Conservation (phyloP, 2,329 filamentous ascomycete genomes). For the Aspergillus felis region DNA sequence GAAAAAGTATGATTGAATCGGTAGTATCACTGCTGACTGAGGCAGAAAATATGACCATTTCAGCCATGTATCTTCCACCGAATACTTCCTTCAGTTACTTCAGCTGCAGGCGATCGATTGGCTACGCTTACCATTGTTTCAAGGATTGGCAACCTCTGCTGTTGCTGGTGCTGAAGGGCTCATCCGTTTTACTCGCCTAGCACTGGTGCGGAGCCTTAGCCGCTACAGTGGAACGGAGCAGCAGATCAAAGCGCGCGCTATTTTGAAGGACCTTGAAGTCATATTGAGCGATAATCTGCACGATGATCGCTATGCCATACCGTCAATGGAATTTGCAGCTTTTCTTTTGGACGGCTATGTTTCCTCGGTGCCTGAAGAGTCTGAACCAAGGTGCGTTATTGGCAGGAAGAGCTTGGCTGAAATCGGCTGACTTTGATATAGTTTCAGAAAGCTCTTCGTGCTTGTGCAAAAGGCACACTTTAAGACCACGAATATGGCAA, state of each 20-base stretch:
- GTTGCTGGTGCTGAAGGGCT: slow-evolving; percentile 44
- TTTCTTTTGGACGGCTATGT: slow-evolving; percentile 67
- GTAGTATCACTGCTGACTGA: slow-evolving; percentile 10
- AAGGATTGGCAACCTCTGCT: slow-evolving; percentile 44
- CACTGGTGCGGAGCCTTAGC: slow-evolving; percentile 37
- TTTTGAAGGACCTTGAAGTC: slow-evolving; percentile 51
- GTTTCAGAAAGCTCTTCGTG: slow-evolving; percentile 61
- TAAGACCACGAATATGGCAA: slow-evolving; percentile 76
- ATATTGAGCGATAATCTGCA: slow-evolving; percentile 53
- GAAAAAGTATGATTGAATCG: background rate
- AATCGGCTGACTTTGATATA: slow-evolving; percentile 10
- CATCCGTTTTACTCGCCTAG: slow-evolving; percentile 39
- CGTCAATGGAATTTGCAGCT: slow-evolving; percentile 70
- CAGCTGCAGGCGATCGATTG: slow-evolving; percentile 33
- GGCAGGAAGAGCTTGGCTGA: background rate
- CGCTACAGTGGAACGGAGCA: slow-evolving; percentile 24
- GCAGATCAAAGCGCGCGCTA: slow-evolving; percentile 38
- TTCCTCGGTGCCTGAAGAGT: slow-evolving; percentile 40
- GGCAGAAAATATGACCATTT: slow-evolving; percentile 41
- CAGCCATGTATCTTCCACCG: slow-evolving; percentile 41
- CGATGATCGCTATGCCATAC: slow-evolving; percentile 68
- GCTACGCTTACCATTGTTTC: slow-evolving; percentile 36
- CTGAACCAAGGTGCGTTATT: slow-evolving; percentile 34
- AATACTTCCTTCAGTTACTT: slow-evolving; percentile 43
- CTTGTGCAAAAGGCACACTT: slow-evolving; percentile 74